Evolutionary conservation across 2,329 filamentous ascomycete genomes (phyloP).

Genomic region (Botrytis squamosa): DNA sequence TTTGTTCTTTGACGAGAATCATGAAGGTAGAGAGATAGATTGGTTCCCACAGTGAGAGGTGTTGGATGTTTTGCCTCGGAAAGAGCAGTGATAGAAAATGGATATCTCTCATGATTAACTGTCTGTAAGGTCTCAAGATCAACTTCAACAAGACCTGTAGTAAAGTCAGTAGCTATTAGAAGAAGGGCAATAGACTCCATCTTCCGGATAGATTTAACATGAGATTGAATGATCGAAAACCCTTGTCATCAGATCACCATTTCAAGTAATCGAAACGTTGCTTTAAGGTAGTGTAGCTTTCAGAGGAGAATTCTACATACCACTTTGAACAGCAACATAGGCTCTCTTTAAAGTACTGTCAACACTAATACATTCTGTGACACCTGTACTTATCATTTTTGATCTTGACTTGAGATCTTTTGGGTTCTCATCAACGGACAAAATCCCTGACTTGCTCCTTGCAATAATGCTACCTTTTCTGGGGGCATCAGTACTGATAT

Average conservation of each 20-base stretch:
- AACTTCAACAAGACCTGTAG: constrained; percentile 68
- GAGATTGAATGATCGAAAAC: background rate
- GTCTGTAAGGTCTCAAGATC: constrained; percentile 73
- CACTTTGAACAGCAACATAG: constrained; percentile 76
- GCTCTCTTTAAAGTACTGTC: constrained; percentile 66
- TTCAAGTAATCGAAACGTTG: background rate
- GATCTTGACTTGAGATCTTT: constrained; percentile 48
- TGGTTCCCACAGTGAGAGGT: constrained; percentile 82
- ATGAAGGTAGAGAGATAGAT: constrained; percentile 76
- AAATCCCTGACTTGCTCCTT: constrained; percentile 63
- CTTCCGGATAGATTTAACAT: background rate
- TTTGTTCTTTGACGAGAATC: constrained; percentile 59
- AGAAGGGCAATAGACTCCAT: background rate
- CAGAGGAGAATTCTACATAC: constrained; percentile 43
- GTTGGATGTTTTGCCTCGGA: constrained; percentile 65
- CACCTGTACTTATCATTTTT: constrained; percentile 67
- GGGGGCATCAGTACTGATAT: constrained; percentile 58
- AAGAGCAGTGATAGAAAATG: constrained; percentile 79
- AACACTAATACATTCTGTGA: constrained; percentile 81
- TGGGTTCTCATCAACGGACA: constrained; percentile 57
- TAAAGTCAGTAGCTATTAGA: background rate
- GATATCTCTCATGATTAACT: constrained; percentile 68
- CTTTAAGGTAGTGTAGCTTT: background rate
- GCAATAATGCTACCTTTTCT: constrained; percentile 63
- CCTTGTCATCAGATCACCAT: background rate